Conservation (phyloP, 208 protist genomes). For the Leishmania tropica region DNA sequence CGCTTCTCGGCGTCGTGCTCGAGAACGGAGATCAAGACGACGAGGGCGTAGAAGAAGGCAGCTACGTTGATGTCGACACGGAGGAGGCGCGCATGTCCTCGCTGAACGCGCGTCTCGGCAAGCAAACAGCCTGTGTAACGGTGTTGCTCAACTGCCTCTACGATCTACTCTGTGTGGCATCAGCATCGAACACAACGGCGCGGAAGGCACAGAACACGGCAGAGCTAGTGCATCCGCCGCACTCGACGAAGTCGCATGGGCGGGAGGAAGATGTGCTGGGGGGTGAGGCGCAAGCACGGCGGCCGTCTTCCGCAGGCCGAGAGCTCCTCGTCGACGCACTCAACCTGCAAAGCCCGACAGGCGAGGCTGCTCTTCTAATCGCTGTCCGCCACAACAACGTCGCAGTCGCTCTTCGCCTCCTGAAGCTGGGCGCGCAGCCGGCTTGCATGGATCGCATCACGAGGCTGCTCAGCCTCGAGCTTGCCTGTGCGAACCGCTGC, state of each 20-base stretch:
- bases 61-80: neutral
- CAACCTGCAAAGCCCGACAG: conserved; percentile 65
- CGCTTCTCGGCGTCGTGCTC: conserved; percentile 58
- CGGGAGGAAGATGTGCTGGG: neutral
- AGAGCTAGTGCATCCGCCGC: neutral
- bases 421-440: conserved; percentile 61
- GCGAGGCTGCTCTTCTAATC: conserved; percentile 70
- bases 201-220: neutral
- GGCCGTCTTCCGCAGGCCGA: neutral
- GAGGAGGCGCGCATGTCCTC: neutral
- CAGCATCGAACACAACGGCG: neutral
- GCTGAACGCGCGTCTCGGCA: conserved; percentile 15
- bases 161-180: conserved; percentile 24
- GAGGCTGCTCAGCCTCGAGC: conserved; percentile 66
- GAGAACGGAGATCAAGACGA: conserved; percentile 29
- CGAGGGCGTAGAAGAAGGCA: conserved; percentile 5
- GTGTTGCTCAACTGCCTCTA: conserved; percentile 55
- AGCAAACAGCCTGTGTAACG: conserved; percentile 32
- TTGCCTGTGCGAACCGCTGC: conserved; percentile 72
- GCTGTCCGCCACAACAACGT: conserved; percentile 64
- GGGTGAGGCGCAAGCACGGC: neutral
- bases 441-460: conserved; percentile 71
- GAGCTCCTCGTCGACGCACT: conserved; percentile 46
- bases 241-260: neutral
- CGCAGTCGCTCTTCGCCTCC: conserved; percentile 54